Evolutionary conservation across 768 basidiomycete species (phyloP).

Genomic region (Psilocybe tampanensis): DNA sequence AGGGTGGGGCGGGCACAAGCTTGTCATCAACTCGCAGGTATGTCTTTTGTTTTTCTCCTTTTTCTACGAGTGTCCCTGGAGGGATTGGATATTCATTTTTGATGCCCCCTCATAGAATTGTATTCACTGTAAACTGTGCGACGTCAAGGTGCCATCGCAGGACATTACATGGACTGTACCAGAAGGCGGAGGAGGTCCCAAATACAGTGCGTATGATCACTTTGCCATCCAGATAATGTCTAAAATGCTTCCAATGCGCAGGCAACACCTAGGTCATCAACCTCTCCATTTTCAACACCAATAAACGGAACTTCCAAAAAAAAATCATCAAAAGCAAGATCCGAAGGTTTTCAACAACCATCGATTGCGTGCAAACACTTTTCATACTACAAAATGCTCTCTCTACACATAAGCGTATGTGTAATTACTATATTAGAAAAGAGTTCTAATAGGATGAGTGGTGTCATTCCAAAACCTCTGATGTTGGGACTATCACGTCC

Average conservation of each 20-base stretch:
- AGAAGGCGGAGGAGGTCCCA: conserved; percentile 95
- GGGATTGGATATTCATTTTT: background rate
- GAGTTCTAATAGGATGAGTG: no score
- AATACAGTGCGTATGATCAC: conserved; percentile 69
- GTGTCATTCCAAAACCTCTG: no score
- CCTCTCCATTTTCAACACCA: background rate
- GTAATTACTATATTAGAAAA: no score
- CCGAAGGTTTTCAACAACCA: no score
- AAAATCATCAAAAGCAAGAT: no score
- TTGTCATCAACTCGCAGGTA: conserved; percentile 96
- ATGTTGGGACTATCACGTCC: no score
- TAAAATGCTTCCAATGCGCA: background rate
- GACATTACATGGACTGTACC: conserved; percentile 98
- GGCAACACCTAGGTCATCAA: background rate
- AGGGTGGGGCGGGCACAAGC: conserved; percentile 79
- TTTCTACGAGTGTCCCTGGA: background rate
- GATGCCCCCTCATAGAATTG: conserved; percentile 62
- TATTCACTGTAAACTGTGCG: conserved; percentile 94
- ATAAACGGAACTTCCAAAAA: background rate
- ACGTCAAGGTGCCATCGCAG: conserved; percentile 94
- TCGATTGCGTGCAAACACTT: no score
- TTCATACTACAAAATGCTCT: no score
- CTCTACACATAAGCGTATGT: no score
- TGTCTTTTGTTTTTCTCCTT: conserved; percentile 19
- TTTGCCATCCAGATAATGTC: background rate